Conservation (phyloP, 2,329 filamentous ascomycete species). For the Penicillium sp. region DNA sequence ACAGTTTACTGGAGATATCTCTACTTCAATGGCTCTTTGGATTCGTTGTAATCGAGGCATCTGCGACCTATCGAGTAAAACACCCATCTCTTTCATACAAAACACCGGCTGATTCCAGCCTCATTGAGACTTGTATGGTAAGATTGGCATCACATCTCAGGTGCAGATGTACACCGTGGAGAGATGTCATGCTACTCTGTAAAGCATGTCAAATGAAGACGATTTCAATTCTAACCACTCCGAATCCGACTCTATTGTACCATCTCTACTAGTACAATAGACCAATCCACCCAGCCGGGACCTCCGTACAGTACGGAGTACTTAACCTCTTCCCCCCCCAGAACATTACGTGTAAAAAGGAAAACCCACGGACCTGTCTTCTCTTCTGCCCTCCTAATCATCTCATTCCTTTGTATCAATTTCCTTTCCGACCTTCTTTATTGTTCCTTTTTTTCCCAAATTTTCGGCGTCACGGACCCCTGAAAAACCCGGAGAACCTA, state of each 20-base stretch:
- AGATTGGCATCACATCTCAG: no score
- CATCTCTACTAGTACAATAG: background rate
- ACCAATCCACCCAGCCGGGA: slow-evolving; percentile 1
- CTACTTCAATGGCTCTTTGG: no score
- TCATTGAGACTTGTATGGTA: no score
- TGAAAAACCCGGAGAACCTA: slow-evolving; percentile 6
- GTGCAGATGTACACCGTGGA: background rate
- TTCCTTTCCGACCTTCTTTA: slow-evolving; percentile 4
- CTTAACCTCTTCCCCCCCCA: background rate
- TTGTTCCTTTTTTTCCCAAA: background rate
- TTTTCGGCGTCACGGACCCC: slow-evolving; percentile 5
- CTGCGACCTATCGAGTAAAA: no score
- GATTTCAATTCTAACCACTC: background rate
- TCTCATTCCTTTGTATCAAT: slow-evolving; percentile 11
- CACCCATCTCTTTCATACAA: no score
- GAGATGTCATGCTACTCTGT: background rate
- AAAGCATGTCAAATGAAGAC: background rate
- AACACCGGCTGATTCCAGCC: no score
- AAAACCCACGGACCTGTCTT: slow-evolving; percentile 11
- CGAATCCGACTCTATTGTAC: background rate
- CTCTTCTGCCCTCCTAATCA: background rate
- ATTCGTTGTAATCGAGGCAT: no score
- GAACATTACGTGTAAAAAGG: slow-evolving; percentile 2
- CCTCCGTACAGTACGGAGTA: background rate
- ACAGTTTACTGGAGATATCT: no score